Conservation (phyloP, 176 grass and related monocot genomes). For the Musa itinerans region DNA sequence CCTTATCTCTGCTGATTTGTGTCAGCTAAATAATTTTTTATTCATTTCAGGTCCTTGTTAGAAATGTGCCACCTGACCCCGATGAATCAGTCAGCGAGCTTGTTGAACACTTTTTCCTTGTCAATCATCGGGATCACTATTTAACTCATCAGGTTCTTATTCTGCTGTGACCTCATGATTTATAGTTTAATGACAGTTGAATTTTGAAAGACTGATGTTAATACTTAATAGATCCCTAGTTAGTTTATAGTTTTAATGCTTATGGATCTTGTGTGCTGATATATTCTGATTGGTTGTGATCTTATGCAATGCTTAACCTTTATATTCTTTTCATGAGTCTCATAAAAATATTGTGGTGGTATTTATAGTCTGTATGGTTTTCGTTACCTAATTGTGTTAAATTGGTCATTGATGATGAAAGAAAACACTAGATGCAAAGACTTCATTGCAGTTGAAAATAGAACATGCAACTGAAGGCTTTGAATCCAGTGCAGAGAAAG, state of each 20-base stretch:
- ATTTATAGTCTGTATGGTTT: neutral
- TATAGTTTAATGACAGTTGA: neutral
- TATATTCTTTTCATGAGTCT: neutral
- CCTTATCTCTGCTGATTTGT: neutral
- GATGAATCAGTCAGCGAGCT: conserved; percentile 12
- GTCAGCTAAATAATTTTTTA: neutral
- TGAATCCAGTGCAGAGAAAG: too few species aligned
- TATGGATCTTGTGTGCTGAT: too few species aligned
- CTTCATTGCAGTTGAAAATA: too few species aligned
- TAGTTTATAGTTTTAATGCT: neutral
- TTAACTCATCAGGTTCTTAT: conserved; percentile 11
- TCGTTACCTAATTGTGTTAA: neutral
- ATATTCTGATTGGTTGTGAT: neutral
- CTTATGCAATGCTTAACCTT: neutral
- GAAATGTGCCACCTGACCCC: conserved; percentile 16
- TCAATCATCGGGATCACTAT: conserved; percentile 20
- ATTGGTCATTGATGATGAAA: neutral
- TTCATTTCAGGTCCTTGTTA: conserved; percentile 16
- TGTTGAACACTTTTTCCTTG: conserved; percentile 21
- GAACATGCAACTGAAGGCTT: too few species aligned
- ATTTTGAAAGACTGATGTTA: neutral
- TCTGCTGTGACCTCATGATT: neutral
- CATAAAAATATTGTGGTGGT: neutral
- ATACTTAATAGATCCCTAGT: neutral
- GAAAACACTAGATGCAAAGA: too few species aligned